These are phyloP conservation scores for Nitzschia sp. DNA, from an alignment of 108 stramenopile species.

Conservation along the genomic window DNA sequence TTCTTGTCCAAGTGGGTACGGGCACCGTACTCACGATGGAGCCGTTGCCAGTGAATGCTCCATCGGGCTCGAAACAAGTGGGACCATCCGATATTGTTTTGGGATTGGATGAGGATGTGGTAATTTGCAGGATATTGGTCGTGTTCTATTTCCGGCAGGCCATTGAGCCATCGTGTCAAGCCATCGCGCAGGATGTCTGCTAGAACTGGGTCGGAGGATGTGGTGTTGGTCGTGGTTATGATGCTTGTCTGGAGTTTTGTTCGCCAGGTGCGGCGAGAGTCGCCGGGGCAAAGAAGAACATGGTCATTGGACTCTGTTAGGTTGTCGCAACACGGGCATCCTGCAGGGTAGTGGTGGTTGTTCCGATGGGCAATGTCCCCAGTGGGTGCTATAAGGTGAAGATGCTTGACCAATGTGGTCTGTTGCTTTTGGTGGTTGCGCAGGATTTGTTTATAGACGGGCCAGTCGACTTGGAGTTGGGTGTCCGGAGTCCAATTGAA, in stretches of 20 bases:
- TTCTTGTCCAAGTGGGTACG: background rate
- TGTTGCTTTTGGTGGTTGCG: background rate
- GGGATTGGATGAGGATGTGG: background rate
- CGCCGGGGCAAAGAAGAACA: background rate
- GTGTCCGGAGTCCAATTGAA: background rate
- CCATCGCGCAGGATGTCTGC: background rate
- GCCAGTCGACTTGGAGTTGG: no score
- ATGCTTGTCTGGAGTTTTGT: background rate
- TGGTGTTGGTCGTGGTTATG: background rate
- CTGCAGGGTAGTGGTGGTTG: background rate
- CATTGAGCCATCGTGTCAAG: background rate
- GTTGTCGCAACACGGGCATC: background rate
- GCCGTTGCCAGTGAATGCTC: background rate
- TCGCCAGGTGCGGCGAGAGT: background rate
- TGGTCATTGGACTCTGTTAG: background rate
- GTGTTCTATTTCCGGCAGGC: background rate
- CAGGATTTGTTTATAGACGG: no score
- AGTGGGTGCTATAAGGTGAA: background rate
- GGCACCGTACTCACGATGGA: background rate
- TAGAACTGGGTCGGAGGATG: background rate
- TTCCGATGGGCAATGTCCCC: background rate
- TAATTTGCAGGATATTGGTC: background rate
- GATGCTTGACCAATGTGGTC: background rate
- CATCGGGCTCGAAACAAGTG: background rate
- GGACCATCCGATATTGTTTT: background rate